phyloP scores from a whole-genome alignment of 2,329 filamentous ascomycete species.

The Monosporascus sp. region DNA sequence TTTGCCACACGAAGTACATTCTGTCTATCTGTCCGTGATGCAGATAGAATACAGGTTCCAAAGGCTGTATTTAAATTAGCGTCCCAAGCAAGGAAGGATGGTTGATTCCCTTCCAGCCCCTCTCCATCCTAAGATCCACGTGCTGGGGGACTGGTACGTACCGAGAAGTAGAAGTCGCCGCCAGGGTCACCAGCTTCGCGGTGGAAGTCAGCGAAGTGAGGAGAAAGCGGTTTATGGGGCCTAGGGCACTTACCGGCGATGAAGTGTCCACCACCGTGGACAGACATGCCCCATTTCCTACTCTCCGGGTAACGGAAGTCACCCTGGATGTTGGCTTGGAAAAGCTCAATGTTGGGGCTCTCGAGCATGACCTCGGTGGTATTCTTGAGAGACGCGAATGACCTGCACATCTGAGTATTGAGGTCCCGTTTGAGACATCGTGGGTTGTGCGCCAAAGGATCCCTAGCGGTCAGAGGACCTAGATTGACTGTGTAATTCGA shows the following conservation, averaged over 20 bases:
- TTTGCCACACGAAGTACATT: slow-evolving; percentile 45
- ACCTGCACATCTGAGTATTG: slow-evolving; percentile 24
- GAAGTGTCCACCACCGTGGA: slow-evolving; percentile 32
- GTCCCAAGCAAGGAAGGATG: too few species aligned
- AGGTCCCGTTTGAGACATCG: slow-evolving; percentile 39
- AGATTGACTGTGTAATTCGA: slow-evolving; percentile 34
- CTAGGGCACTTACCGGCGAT: slow-evolving; percentile 20
- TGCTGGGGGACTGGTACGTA: neutral
- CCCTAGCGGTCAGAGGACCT: slow-evolving; percentile 27
- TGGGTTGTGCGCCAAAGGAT: slow-evolving; percentile 33
- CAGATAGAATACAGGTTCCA: slow-evolving; percentile 41
- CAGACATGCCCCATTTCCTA: slow-evolving; percentile 20
- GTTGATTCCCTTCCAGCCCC: too few species aligned
- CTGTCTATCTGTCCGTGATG: slow-evolving; percentile 43
- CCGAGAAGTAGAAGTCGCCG: slow-evolving; percentile 36
- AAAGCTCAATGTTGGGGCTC: slow-evolving; percentile 29
- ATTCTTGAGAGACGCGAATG: slow-evolving; percentile 22
- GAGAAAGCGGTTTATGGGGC: neutral
- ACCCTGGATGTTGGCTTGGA: slow-evolving; percentile 37
- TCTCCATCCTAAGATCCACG: too few species aligned
- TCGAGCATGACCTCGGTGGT: slow-evolving; percentile 33
- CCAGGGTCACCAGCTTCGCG: slow-evolving; percentile 39
- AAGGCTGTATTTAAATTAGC: slow-evolving; percentile 15
- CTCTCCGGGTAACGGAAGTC: slow-evolving; percentile 26
- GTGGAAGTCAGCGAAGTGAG: slow-evolving; percentile 10